Evolutionary conservation across 1,284 basidiomycete species (phyloP).

Genomic region (Thelephora terrestris): DNA sequence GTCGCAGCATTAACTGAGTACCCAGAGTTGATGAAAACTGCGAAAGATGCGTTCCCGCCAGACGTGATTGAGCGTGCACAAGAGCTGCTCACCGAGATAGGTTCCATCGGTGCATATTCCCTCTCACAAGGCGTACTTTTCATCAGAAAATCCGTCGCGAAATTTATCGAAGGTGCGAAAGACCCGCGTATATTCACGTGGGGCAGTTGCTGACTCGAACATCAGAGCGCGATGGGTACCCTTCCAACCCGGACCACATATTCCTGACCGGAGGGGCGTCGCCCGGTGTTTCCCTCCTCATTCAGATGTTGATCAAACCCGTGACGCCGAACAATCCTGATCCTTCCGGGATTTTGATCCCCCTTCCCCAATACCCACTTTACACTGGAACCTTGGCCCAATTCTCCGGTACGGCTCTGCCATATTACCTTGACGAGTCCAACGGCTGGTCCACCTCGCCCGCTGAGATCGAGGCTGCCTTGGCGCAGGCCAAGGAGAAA

Average conservation of each 20-base stretch:
- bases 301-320: constrained; percentile 65
- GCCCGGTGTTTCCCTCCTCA: constrained; percentile 81
- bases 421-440: constrained; percentile 84
- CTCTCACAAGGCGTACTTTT: constrained; percentile 90
- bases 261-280: constrained; percentile 95
- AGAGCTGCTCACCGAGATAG: constrained; percentile 78
- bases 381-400: constrained; percentile 94
- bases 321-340: constrained; percentile 28
- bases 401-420: constrained; percentile 70
- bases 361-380: constrained; percentile 96
- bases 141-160: constrained; percentile 83
- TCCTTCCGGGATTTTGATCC: constrained; percentile 78
- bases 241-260: constrained; percentile 77
- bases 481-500: constrained; percentile 58
- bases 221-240: constrained; percentile 81
- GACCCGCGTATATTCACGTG: not conserved
- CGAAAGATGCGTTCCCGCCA: constrained; percentile 71
- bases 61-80: constrained; percentile 83
- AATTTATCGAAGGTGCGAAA: constrained; percentile 74
- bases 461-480: constrained; percentile 53
- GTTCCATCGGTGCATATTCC: constrained; percentile 92
- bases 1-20: constrained; percentile 89
- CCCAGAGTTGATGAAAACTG: constrained; percentile 75
- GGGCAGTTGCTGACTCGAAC: constrained; percentile 1
- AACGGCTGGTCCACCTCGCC: constrained; percentile 83